phyloP scores from a whole-genome alignment of 768 basidiomycete species.

The Panus rudis region DNA sequence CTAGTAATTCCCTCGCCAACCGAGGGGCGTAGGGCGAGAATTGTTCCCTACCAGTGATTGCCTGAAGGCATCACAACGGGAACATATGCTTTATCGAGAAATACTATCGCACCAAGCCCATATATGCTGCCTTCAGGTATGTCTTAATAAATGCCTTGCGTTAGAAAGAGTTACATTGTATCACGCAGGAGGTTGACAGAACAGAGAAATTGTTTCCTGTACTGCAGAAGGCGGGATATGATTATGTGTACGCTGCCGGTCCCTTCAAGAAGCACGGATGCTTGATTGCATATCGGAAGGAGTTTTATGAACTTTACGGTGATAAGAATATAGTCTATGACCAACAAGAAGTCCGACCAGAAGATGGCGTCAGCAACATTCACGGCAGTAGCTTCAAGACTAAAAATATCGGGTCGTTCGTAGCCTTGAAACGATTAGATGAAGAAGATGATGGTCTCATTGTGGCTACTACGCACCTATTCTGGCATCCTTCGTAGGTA shows the following conservation, averaged over 20 bases:
- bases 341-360: conserved; percentile 41
- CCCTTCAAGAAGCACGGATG: conserved; percentile 80
- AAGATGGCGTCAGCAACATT: conserved; percentile 28
- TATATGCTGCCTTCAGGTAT: conserved; percentile 81
- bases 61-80: conserved; percentile 65
- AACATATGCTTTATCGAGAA: conserved; percentile 71
- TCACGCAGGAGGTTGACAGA: conserved; percentile 78
- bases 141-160: conserved; percentile 3
- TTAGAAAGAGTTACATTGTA: not conserved
- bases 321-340: conserved; percentile 63
- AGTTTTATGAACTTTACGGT: conserved; percentile 39
- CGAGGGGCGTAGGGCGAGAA: conserved; percentile 49
- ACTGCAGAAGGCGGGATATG: conserved; percentile 60
- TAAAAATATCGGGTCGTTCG: conserved; percentile 73
- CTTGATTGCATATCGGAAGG: conserved; percentile 65
- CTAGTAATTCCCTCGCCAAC: not conserved
- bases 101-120: conserved; percentile 69
- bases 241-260: conserved; percentile 59
- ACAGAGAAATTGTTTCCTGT: conserved; percentile 65
- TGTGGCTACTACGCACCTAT: conserved; percentile 86
- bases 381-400: conserved; percentile 61
- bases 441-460: conserved; percentile 49
- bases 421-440: conserved; percentile 49
- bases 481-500: conserved; percentile 86
- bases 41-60: conserved; percentile 84